Evolutionary conservation across 768 basidiomycete species (phyloP), one percentile per base, ranked within the genome.

Genomic region (Nidularia sp.): DNA sequence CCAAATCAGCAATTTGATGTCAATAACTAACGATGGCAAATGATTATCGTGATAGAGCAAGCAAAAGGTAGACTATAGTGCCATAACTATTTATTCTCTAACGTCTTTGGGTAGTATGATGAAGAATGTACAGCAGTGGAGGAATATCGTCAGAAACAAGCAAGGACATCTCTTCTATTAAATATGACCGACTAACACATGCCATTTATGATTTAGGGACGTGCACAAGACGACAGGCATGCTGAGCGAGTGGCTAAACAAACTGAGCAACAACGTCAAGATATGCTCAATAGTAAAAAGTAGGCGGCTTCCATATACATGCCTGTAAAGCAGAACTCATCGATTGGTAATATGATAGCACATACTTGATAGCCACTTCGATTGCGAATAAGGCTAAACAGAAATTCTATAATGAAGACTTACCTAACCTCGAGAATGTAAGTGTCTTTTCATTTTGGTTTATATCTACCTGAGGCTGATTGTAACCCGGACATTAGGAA

Each of bases 241-340:
- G 84, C 87, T 33, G 88, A 86, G 50, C 79, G 88, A 34, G 80
- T 77, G 2, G 84, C 83, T 15, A 84, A 79, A 63, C 89, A 91
- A 59, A 81, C 80, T 43, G 89, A 90, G 55, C 84, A 88, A 58
- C 88, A 90, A 58, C 79, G 78, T 49, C 74, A 75, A 34, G 86
- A 91, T 39, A 92, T 93, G 90, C 66, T 83, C 42, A 87, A 85
- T 57, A 79, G 82, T 67, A 93, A 92, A 73, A 93, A 92, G 90
- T 91, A 53, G 70, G 53, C 36, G 34, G 22, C 12, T n/a, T 45
- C 15, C 29, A 34, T 42, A 29, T 29, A 4, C 25, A 29, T 29
- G 25, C 25, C 25, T 51, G 47, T n/a, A 18, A 50, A 12, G 12
- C 12, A 32, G 46, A 46, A 36, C 51, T 47, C 34, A 39, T 9